These are phyloP conservation scores for Samsoniella hepiali DNA, from an alignment of 2,329 filamentous ascomycete species.

Conservation along the genomic window DNA sequence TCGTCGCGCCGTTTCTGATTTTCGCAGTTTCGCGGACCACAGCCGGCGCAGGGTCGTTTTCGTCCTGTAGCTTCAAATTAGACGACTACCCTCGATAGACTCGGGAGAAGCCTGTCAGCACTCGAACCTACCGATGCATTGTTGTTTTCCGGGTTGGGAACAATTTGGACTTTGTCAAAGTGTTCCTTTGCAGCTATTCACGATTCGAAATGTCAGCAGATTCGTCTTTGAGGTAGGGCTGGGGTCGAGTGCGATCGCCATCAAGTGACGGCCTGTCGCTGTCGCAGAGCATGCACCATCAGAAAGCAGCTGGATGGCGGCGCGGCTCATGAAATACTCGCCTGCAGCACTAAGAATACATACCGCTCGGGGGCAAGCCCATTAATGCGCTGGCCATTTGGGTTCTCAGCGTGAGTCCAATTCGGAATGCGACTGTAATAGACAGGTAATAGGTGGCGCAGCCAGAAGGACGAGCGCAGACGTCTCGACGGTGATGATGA, in stretches of 20 bases:
- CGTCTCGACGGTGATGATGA: background rate
- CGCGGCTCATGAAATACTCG: background rate
- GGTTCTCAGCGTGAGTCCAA: background rate
- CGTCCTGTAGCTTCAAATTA: background rate
- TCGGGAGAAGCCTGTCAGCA: background rate
- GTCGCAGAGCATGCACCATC: background rate
- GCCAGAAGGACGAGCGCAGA: background rate
- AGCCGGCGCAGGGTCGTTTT: background rate
- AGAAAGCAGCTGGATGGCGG: background rate
- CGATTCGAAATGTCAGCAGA: background rate
- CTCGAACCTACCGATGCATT: background rate
- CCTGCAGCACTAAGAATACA: background rate
- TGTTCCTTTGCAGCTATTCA: background rate
- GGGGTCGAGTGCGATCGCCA: too few species aligned
- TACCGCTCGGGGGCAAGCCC: constrained; percentile 11
- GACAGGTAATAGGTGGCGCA: background rate
- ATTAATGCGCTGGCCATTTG: constrained; percentile 8
- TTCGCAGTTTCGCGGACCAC: background rate
- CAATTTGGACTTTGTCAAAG: background rate
- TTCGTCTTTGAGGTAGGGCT: background rate
- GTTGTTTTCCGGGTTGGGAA: background rate
- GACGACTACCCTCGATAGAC: background rate
- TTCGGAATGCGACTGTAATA: background rate
- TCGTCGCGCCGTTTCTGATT: background rate
- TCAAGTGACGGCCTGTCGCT: background rate